Base-by-base conservation (phyloP, 148 eudicot genomes). In the Chenopodium berlandieri region DNA sequence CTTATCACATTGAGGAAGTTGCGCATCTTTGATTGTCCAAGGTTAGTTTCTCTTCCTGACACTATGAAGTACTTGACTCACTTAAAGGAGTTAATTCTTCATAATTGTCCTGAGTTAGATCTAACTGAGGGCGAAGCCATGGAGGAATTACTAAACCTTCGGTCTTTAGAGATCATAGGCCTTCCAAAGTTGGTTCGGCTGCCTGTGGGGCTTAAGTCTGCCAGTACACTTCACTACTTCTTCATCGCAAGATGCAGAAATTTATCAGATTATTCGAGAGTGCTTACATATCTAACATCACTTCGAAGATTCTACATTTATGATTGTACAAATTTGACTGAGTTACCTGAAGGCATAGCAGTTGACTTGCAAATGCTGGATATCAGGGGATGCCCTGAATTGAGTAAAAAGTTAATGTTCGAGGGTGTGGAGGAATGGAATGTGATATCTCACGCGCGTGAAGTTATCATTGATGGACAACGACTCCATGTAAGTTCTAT, bases 11-110 rank as follows among this genome's bases (percentile, higher is more conserved):
- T 75, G 62, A 50, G 64, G 6, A 50, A 27, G 31, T 13, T 75
- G 22, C 77, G 77, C 37, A 75, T 75, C 37, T 75, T 25, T 52
- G 44, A 52, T 75, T 75, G 77, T 52, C 77, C 77, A 22, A 50
- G 62, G 27, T 31, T 75, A 20, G 9, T 25, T 11, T 30, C 34
- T 23, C 77, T 75, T 25, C 77, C 77, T 4, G 11, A 52, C 19
- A 19, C 7, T 16, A 75, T 30, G 34, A 12, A 11, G 63, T 23
- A 1, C 40, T 7, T 50, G 14, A 50, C 22, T 75, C 64, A 20
- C 12, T 12, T 75, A 1, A 34, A 75, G 64, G 77, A 75, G 58
- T 25, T 75, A 56, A 40, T 75, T 50, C 30, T 75, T 17, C 77
- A 75, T 16, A 52, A 75, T 27, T 75, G 77, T 17, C 62, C 63